A percentile compares a stretch with the other conserved stretches of the same genome.
These are phyloP conservation scores for Pneumocystis murina DNA, from an alignment of 1,139 yeast species.

Conservation along the genomic window DNA sequence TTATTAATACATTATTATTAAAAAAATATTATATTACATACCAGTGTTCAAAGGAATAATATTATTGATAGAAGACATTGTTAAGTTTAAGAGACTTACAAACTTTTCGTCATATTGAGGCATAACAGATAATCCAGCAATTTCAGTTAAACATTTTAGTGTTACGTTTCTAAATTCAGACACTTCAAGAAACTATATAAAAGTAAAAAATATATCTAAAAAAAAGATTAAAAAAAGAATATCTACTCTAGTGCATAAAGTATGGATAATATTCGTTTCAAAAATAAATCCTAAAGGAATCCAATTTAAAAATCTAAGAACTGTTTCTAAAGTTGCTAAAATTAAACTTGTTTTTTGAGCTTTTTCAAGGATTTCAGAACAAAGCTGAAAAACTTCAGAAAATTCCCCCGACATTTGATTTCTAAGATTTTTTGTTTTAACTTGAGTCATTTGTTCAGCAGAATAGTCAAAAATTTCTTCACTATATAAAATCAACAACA, in stretches of 20 bases:
- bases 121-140: slow-evolving; percentile 48
- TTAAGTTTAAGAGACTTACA: slow-evolving; percentile 51
- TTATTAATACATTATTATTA: background rate
- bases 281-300: slow-evolving; percentile 80
- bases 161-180: slow-evolving; percentile 72
- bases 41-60: slow-evolving; percentile 57
- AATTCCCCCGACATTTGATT: slow-evolving; percentile 78
- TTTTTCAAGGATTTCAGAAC: slow-evolving; percentile 84
- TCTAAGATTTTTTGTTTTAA: slow-evolving; percentile 72
- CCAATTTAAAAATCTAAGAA: slow-evolving; percentile 84
- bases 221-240: background rate
- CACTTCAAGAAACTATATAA: slow-evolving; percentile 47
- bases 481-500: slow-evolving; percentile 24
- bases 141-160: slow-evolving; percentile 84
- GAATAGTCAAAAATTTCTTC: slow-evolving; percentile 94
- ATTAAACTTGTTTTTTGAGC: slow-evolving; percentile 71
- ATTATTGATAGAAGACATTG: slow-evolving; percentile 56
- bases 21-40: background rate
- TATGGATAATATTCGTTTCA: slow-evolving; percentile 63
- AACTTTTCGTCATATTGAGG: slow-evolving; percentile 55
- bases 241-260: slow-evolving; percentile 40
- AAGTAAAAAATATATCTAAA: background rate
- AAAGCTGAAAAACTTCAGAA: slow-evolving; percentile 79
- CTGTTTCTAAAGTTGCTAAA: slow-evolving; percentile 68
- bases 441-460: slow-evolving; percentile 91